A percentile compares a stretch with the other conserved stretches of the same genome.
These are phyloP conservation scores for Plantago lanceolata DNA, from an alignment of 305 asterid species.

Conservation along the genomic window DNA sequence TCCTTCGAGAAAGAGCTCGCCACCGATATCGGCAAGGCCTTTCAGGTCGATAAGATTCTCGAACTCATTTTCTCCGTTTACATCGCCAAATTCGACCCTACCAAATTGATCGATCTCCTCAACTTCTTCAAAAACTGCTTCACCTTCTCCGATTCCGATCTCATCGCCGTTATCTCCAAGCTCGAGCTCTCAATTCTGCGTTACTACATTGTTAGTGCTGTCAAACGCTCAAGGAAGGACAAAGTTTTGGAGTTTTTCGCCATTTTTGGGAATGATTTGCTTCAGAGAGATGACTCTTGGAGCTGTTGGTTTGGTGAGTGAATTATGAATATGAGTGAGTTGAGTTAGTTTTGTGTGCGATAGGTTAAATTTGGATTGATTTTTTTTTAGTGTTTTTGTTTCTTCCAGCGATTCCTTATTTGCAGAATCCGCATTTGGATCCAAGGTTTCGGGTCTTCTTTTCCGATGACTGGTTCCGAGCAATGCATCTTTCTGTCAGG, in stretches of 20 bases:
- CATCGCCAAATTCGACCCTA: constrained; percentile 70
- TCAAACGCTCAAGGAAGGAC: constrained; percentile 66
- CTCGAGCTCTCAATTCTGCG: constrained; percentile 61
- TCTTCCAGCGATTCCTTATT: constrained; percentile 72
- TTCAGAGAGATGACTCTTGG: constrained; percentile 66
- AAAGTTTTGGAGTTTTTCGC: constrained; percentile 67
- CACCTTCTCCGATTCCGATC: constrained; percentile 47
- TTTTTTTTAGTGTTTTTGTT: constrained; percentile 12
- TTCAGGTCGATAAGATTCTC: constrained; percentile 72
- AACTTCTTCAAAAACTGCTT: constrained; percentile 64
- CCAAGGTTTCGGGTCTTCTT: constrained; percentile 76
- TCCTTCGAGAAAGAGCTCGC: constrained; percentile 74
- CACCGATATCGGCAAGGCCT: constrained; percentile 76
- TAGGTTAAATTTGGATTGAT: constrained; percentile 12
- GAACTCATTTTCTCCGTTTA: constrained; percentile 75
- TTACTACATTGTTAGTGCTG: constrained; percentile 63
- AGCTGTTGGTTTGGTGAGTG: constrained; percentile 71
- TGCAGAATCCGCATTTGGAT: constrained; percentile 79
- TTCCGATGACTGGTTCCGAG: constrained; percentile 79
- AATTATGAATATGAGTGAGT: neutral
- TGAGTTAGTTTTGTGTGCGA: neutral
- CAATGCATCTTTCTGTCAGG: constrained; percentile 63
- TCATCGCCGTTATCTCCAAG: constrained; percentile 46
- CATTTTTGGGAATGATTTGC: constrained; percentile 56
- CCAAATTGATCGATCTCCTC: constrained; percentile 63